A percentile compares a stretch with the other conserved stretches of the same genome.
Evolutionary conservation across 2,329 filamentous ascomycete genomes (phyloP).

Genomic region (Alternaria postmessia): DNA sequence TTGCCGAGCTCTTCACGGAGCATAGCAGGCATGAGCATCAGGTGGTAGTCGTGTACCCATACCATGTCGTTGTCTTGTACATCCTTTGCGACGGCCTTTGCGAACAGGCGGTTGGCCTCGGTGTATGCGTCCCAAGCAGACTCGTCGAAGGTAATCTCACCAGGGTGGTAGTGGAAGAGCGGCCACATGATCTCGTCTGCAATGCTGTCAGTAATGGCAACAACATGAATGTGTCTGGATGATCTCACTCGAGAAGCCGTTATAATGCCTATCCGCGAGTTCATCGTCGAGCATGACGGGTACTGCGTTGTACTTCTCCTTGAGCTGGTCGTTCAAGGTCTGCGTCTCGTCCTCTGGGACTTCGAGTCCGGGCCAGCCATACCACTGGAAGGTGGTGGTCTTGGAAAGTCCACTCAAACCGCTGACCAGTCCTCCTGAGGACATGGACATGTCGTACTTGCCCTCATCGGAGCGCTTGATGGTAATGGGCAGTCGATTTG

Average conservation of each 20-base stretch:
- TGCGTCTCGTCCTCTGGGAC: constrained; percentile 84
- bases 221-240: neutral
- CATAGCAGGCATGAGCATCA: constrained; percentile 97
- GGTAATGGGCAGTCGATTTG: constrained; percentile 94
- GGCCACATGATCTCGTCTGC: constrained; percentile 96
- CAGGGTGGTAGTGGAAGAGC: constrained; percentile 97
- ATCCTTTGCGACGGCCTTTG: constrained; percentile 83
- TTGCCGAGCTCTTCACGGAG: constrained; percentile 86
- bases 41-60: constrained; percentile 98
- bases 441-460: constrained; percentile 94
- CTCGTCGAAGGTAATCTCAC: constrained; percentile 98
- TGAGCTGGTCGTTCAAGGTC: constrained; percentile 77
- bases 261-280: constrained; percentile 93
- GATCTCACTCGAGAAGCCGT: constrained; percentile 89
- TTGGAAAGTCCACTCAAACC: constrained; percentile 91
- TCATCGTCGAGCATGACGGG: constrained; percentile 95
- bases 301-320: constrained; percentile 86
- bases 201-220: constrained; percentile 8
- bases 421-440: constrained; percentile 92
- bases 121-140: constrained; percentile 91
- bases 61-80: constrained; percentile 93
- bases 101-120: constrained; percentile 91
- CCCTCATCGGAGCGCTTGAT: constrained; percentile 94
- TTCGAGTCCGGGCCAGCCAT: constrained; percentile 95
- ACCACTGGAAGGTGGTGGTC: constrained; percentile 96